These are phyloP conservation scores for Chaetomiaceae sp. DNA, from an alignment of 2,329 filamentous ascomycete species.

Conservation along the genomic window DNA sequence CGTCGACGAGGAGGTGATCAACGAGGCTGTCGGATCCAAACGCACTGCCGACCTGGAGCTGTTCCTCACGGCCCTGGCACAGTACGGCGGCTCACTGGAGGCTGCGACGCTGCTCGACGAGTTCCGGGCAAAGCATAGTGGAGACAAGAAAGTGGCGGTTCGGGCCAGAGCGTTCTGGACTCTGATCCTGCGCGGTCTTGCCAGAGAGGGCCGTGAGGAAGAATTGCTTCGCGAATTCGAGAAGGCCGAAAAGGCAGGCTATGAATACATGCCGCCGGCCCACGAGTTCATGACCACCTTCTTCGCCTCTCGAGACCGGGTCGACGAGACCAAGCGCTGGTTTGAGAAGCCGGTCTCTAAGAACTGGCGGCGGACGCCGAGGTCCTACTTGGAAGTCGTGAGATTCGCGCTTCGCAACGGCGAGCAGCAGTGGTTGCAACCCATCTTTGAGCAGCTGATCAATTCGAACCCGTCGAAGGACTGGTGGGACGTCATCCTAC, in stretches of 20 bases:
- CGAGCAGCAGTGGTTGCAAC: slow-evolving; percentile 55
- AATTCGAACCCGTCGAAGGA: slow-evolving; percentile 43
- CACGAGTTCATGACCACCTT: slow-evolving; percentile 55
- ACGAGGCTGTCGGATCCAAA: slow-evolving; percentile 17
- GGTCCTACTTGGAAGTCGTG: slow-evolving; percentile 50
- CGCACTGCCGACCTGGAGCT: slow-evolving; percentile 31
- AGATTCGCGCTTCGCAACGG: slow-evolving; percentile 55
- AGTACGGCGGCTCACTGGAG: slow-evolving; percentile 49
- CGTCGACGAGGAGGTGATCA: slow-evolving; percentile 21
- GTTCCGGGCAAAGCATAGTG: slow-evolving; percentile 28
- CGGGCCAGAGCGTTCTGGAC: slow-evolving; percentile 38
- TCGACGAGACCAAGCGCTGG: slow-evolving; percentile 61
- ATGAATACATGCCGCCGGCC: slow-evolving; percentile 40
- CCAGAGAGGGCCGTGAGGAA: slow-evolving; percentile 50
- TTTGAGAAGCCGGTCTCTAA: slow-evolving; percentile 50
- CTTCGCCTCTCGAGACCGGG: slow-evolving; percentile 52
- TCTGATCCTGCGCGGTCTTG: slow-evolving; percentile 54
- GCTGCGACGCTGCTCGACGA: slow-evolving; percentile 40
- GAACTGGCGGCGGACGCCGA: slow-evolving; percentile 35
- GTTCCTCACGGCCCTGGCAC: slow-evolving; percentile 46
- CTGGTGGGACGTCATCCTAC: slow-evolving; percentile 66
- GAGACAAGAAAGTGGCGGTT: slow-evolving; percentile 8
- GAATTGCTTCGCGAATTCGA: slow-evolving; percentile 34
- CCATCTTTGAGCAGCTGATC: slow-evolving; percentile 49
- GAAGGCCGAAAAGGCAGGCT: slow-evolving; percentile 35